Evolutionary conservation across 2,329 filamentous ascomycete genomes (phyloP).

Genomic region (Fusarium nematophilum): DNA sequence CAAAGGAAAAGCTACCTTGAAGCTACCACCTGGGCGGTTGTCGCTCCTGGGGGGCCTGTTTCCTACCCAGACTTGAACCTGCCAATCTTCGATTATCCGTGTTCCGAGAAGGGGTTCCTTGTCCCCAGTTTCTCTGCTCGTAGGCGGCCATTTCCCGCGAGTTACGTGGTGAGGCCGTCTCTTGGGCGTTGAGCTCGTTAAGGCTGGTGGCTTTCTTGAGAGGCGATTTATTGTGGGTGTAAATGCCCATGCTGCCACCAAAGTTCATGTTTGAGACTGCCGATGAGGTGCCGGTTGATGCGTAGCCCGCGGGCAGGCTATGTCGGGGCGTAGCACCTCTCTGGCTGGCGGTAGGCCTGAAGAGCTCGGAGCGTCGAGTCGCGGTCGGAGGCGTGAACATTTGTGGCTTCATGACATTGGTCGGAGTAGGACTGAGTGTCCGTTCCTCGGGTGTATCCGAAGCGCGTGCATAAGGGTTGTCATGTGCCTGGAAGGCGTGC

Average conservation of each 20-base stretch:
- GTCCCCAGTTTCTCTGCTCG: conserved; percentile 59
- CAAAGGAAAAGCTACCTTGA: conserved; percentile 3
- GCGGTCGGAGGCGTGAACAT: conserved; percentile 56
- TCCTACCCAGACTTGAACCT: conserved; percentile 45
- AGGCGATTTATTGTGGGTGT: conserved; percentile 83
- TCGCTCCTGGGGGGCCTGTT: conserved; percentile 54
- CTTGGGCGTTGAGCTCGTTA: conserved; percentile 62
- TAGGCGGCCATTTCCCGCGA: conserved; percentile 71
- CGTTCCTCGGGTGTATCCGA: conserved; percentile 60
- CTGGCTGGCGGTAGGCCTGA: conserved; percentile 45
- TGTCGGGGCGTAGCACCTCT: conserved; percentile 47
- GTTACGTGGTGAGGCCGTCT: conserved; percentile 63
- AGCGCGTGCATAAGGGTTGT: conserved; percentile 79
- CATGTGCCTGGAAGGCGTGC: conserved; percentile 81
- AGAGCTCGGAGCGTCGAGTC: conserved; percentile 50
- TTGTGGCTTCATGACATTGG: conserved; percentile 54
- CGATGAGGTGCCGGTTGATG: conserved; percentile 44
- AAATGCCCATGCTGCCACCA: conserved; percentile 84
- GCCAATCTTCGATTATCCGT: conserved; percentile 45
- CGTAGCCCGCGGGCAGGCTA: conserved; percentile 50
- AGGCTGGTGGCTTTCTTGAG: conserved; percentile 80
- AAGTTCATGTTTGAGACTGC: conserved; percentile 47
- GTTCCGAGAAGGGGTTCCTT: conserved; percentile 56
- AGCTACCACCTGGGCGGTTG: conserved; percentile 52
- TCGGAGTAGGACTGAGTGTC: conserved; percentile 49